Conservation (phyloP, 805 yeast species). For the Wickerhamiella occidentalis region DNA sequence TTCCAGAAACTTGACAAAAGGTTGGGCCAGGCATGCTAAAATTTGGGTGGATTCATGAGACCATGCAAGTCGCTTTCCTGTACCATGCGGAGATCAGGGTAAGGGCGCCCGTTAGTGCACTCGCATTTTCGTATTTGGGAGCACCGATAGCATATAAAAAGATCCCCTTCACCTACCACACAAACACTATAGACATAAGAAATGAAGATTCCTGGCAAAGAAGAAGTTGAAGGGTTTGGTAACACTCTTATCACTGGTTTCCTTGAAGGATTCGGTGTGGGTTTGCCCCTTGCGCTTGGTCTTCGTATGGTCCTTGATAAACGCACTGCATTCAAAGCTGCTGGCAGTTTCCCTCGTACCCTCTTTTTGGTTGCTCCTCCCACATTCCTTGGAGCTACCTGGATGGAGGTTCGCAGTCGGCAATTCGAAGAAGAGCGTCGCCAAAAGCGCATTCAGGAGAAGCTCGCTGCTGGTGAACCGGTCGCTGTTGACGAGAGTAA, state of each 20-base stretch:
- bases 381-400: slow-evolving; percentile 45
- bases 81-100: neutral
- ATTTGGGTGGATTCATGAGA: neutral
- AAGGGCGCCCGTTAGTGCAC: neutral
- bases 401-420: slow-evolving; percentile 64
- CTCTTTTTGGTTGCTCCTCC: slow-evolving; percentile 62
- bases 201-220: slow-evolving; percentile 12
- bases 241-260: slow-evolving; percentile 52
- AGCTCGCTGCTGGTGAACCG: neutral
- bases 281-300: slow-evolving; percentile 45
- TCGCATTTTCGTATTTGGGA: neutral
- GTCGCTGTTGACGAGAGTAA: neutral
- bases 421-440: slow-evolving; percentile 52
- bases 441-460: slow-evolving; percentile 22
- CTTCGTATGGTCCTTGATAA: slow-evolving; percentile 38
- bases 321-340: slow-evolving; percentile 22
- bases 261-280: slow-evolving; percentile 42
- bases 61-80: neutral
- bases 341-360: slow-evolving; percentile 33
- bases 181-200: no score
- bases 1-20: neutral
- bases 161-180: neutral
- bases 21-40: neutral
- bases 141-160: neutral
- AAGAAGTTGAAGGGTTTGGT: slow-evolving; percentile 52